A percentile compares a stretch with the other conserved stretches of the same genome.
Conservation (phyloP, 805 yeast genomes). For the Kazachstania africana region DNA sequence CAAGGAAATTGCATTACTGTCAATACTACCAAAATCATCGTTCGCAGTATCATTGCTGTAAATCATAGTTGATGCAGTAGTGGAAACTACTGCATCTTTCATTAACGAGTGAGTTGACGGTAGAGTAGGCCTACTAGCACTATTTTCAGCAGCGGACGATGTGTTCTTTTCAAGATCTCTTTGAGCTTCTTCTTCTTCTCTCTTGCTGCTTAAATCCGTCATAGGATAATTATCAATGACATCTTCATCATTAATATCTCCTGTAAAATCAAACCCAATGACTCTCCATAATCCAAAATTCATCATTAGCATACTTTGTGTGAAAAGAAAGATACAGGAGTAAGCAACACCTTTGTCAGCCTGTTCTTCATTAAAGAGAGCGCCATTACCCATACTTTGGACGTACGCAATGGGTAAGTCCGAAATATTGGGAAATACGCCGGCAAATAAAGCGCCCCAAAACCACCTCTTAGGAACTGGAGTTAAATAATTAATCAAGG, state of each 20-base stretch:
- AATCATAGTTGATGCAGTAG: background rate
- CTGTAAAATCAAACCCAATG: conserved; percentile 57
- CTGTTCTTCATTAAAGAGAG: conserved; percentile 39
- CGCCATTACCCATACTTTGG: conserved; percentile 56
- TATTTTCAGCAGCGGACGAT: background rate
- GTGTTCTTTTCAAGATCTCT: background rate
- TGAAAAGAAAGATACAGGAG: conserved; percentile 57
- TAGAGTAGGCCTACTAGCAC: background rate
- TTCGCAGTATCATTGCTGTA: background rate
- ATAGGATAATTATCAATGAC: conserved; percentile 3
- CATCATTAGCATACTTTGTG: conserved; percentile 58
- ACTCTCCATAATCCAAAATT: conserved; percentile 65
- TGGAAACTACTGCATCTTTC: background rate
- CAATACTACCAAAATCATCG: conserved; percentile 3
- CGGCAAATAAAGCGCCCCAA: conserved; percentile 65
- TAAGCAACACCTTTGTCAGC: conserved; percentile 71
- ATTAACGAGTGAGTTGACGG: background rate
- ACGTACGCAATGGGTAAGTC: conserved; percentile 80
- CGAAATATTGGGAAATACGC: conserved; percentile 66
- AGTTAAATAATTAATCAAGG: conserved; percentile 33
- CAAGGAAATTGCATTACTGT: conserved; percentile 1
- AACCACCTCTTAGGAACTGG: conserved; percentile 63
- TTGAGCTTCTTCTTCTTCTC: background rate
- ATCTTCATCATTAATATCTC: conserved; percentile 11
- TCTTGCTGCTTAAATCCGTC: background rate